Percentiles rank a stretch among this genome's conserved stretches.
These are phyloP conservation scores for Nectriaceae sp. DNA, from an alignment of 2,329 filamentous ascomycete species.

Conservation along the genomic window DNA sequence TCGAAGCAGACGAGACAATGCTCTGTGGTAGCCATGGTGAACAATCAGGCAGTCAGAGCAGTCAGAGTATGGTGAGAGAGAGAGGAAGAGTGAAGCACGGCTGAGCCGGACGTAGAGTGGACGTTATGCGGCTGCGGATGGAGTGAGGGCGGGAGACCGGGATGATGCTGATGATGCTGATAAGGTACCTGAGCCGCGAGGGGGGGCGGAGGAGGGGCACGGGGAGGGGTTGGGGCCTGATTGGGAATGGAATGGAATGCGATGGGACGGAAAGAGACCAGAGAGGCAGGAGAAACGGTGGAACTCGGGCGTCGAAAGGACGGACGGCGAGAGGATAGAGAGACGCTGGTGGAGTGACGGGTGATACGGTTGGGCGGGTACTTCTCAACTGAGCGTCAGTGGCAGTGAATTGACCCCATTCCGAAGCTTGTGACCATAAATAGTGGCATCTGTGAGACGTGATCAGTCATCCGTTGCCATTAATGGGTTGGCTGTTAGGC, in stretches of 20 bases:
- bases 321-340: not conserved
- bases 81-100: conserved; percentile 15
- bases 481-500: no score
- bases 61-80: conserved; percentile 8
- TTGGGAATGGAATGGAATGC: not conserved
- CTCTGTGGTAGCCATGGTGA: conserved; percentile 74
- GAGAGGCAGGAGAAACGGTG: not conserved
- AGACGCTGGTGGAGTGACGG: not conserved
- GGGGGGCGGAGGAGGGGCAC: conserved; percentile 16
- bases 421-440: no score
- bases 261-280: not conserved
- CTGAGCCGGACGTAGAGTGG: no score
- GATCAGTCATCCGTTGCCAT: no score
- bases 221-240: conserved; percentile 9
- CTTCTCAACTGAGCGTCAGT: not conserved
- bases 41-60: not conserved
- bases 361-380: not conserved
- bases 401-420: no score
- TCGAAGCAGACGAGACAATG: conserved; percentile 97
- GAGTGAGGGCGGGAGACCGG: no score
- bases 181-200: not conserved
- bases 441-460: no score
- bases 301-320: not conserved
- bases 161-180: not conserved
- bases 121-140: no score